Conservation (phyloP, 148 eudicot genomes). For the Chenopodium album region DNA sequence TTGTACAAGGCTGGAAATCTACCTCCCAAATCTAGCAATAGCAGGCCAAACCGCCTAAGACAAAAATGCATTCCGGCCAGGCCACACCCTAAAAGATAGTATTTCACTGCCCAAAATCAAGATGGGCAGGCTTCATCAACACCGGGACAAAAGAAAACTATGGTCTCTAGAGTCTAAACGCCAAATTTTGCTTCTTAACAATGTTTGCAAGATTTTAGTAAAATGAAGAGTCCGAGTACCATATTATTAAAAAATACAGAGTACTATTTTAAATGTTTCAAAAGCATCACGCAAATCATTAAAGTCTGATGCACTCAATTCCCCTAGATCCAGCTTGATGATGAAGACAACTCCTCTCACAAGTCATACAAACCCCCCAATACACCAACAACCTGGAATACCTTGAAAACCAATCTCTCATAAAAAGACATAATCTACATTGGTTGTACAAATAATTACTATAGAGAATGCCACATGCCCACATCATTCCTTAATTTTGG, state of each 20-base stretch:
- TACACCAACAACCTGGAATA: neutral
- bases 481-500: slow-evolving; percentile 35
- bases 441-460: slow-evolving; percentile 16
- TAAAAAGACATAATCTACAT: slow-evolving; percentile 2
- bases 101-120: no score
- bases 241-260: neutral
- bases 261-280: neutral
- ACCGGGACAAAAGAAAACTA: no score
- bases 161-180: no score
- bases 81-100: no score
- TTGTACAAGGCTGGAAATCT: no score
- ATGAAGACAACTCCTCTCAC: slow-evolving; percentile 3
- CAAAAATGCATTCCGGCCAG: no score
- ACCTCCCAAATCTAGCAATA: no score
- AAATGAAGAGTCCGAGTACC: neutral
- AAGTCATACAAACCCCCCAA: neutral
- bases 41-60: no score
- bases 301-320: neutral
- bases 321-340: neutral
- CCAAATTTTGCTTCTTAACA: no score
- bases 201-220: neutral
- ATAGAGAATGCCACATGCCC: slow-evolving; percentile 25
- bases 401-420: slow-evolving; percentile 2
- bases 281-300: neutral
- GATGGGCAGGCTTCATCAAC: no score